These are phyloP conservation scores for Turnera subulata DNA, from an alignment of 345 rosid genomes.

Conservation along the genomic window DNA sequence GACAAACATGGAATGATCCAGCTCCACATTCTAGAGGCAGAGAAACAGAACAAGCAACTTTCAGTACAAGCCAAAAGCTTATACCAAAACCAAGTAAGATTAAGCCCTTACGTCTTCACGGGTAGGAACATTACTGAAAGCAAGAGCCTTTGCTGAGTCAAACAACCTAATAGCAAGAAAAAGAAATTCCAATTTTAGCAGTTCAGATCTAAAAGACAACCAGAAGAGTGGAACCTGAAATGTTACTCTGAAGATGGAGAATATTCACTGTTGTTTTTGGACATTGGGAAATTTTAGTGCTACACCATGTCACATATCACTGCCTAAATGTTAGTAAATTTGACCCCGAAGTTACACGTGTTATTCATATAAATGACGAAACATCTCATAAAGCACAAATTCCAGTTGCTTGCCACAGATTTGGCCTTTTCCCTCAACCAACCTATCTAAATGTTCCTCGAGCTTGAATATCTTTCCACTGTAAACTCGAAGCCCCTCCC, in stretches of 20 bases:
- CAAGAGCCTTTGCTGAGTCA: conserved; percentile 90
- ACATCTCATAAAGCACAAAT: no score
- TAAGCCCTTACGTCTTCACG: conserved; percentile 57
- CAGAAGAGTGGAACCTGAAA: no score
- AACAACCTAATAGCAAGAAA: conserved; percentile 44
- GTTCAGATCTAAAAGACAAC: no score
- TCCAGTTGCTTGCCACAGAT: no score
- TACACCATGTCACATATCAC: no score
- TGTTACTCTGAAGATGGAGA: no score
- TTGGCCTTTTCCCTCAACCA: not conserved
- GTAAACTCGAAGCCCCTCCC: conserved; percentile 92
- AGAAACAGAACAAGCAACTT: conserved; percentile 2
- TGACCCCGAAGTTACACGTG: no score
- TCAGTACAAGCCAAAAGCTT: not conserved
- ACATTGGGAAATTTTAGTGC: no score
- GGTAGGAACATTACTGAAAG: conserved; percentile 68
- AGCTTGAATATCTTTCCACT: conserved; percentile 74
- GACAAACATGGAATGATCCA: conserved; percentile 12
- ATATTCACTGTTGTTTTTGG: no score
- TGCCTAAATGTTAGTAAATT: no score
- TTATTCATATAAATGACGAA: no score
- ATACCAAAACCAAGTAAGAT: conserved; percentile 4
- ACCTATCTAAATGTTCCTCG: conserved; percentile 87
- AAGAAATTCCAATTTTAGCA: no score
- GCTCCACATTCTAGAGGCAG: not conserved